Evolutionary conservation across 2,329 filamentous ascomycete species (phyloP).

Genomic region (Tolypocladium endophyticum): DNA sequence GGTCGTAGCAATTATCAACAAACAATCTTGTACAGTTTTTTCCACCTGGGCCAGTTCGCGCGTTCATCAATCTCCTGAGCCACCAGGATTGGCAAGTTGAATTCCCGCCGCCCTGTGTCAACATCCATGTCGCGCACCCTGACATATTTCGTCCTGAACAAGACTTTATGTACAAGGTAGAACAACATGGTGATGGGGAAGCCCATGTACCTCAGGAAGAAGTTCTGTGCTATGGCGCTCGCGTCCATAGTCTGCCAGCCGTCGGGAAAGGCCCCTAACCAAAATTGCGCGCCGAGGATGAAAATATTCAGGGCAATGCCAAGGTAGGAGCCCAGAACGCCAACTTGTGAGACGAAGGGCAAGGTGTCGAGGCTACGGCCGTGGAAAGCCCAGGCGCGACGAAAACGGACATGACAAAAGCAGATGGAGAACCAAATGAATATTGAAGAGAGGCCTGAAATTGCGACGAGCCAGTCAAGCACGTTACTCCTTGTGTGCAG

Average conservation of each 20-base stretch:
- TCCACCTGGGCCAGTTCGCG: slow-evolving; percentile 64
- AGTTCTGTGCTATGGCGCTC: slow-evolving; percentile 44
- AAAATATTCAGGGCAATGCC: slow-evolving; percentile 66
- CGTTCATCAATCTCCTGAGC: slow-evolving; percentile 71
- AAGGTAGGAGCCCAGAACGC: slow-evolving; percentile 68
- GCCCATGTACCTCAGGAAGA: slow-evolving; percentile 65
- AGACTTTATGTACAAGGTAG: slow-evolving; percentile 68
- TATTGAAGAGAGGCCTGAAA: slow-evolving; percentile 62
- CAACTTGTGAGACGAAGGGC: slow-evolving; percentile 71
- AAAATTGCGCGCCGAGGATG: slow-evolving; percentile 76
- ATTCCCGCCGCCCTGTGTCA: slow-evolving; percentile 71
- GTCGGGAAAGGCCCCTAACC: slow-evolving; percentile 72
- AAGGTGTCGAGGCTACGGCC: slow-evolving; percentile 64
- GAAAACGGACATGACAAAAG: slow-evolving; percentile 83
- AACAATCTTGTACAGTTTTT: slow-evolving; percentile 61
- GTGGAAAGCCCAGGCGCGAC: slow-evolving; percentile 60
- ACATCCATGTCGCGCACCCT: slow-evolving; percentile 70
- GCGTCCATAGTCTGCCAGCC: slow-evolving; percentile 36
- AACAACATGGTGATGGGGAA: slow-evolving; percentile 58
- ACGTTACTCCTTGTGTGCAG: slow-evolving; percentile 47
- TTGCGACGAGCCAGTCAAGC: slow-evolving; percentile 70
- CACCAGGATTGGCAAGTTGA: slow-evolving; percentile 69
- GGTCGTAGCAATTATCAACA: slow-evolving; percentile 37
- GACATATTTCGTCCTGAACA: slow-evolving; percentile 58
- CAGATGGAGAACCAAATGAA: slow-evolving; percentile 82